Evolutionary conservation across 2,329 filamentous ascomycete species (phyloP).

Genomic region (Cadophora luteo-olivacea): DNA sequence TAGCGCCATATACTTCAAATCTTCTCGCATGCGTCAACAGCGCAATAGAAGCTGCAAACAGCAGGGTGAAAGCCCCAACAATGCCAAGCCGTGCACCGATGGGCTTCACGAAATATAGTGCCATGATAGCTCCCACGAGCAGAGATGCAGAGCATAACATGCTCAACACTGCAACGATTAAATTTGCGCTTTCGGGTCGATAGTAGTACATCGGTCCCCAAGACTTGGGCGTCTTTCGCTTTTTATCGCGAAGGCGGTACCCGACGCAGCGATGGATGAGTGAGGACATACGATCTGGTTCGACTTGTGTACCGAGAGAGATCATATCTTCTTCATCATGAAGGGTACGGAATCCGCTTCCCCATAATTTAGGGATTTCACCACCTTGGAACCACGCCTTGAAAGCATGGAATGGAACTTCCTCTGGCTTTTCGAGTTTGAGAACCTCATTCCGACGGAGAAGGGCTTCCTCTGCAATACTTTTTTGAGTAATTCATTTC

Average conservation of each 20-base stretch:
- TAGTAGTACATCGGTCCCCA: slow-evolving; percentile 23
- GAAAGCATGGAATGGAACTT: slow-evolving; percentile 5
- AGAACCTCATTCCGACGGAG: slow-evolving; percentile 18
- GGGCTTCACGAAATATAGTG: slow-evolving; percentile 24
- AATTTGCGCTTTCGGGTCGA: background rate
- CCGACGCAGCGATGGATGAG: slow-evolving; percentile 19
- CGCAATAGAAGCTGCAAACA: slow-evolving; percentile 27
- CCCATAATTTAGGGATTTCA: slow-evolving; percentile 1
- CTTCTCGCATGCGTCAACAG: slow-evolving; percentile 29
- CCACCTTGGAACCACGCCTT: slow-evolving; percentile 8
- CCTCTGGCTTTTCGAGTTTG: background rate
- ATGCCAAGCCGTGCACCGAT: slow-evolving; percentile 19
- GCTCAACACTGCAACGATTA: slow-evolving; percentile 19
- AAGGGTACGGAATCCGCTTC: slow-evolving; percentile 9
- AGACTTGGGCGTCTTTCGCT: slow-evolving; percentile 10
- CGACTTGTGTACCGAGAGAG: slow-evolving; percentile 1
- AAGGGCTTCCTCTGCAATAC: no score
- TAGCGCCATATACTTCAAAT: slow-evolving; percentile 27
- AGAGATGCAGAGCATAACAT: slow-evolving; percentile 23
- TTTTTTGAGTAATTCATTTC: no score
- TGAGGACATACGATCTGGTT: slow-evolving; percentile 15
- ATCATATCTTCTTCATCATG: slow-evolving; percentile 9
- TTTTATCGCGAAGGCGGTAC: slow-evolving; percentile 6
- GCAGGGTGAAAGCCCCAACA: slow-evolving; percentile 25
- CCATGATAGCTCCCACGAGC: slow-evolving; percentile 26